Percentiles rank a stretch among this genome's conserved stretches.
Conservation (phyloP, 2,329 filamentous ascomycete species). For the Ophidiomyces ophidiicola region DNA sequence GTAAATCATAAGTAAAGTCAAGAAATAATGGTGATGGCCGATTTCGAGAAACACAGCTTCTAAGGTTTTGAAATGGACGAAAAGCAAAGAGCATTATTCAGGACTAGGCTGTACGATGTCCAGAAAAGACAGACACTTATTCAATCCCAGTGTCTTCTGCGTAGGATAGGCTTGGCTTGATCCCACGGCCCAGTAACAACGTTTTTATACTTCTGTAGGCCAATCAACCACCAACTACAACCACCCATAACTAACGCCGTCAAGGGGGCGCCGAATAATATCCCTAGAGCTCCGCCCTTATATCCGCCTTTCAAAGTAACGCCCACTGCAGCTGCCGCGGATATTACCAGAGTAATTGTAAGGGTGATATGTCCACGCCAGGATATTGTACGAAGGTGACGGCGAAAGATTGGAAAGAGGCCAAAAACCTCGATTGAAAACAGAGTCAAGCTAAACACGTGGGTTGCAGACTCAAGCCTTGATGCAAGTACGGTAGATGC, state of each 20-base stretch:
- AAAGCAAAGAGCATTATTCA: no score
- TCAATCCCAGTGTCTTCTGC: slow-evolving; percentile 33
- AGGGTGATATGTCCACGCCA: slow-evolving; percentile 70
- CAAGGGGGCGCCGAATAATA: slow-evolving; percentile 61
- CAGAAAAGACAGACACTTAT: not conserved
- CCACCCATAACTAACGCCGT: slow-evolving; percentile 74
- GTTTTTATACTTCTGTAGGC: slow-evolving; percentile 96
- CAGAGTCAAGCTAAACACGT: slow-evolving; percentile 87
- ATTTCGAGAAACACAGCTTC: no score
- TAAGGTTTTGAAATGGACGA: no score
- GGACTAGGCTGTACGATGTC: no score
- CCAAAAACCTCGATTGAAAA: slow-evolving; percentile 98
- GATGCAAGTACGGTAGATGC: slow-evolving; percentile 88
- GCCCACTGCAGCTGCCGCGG: slow-evolving; percentile 67
- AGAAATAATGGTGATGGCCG: no score
- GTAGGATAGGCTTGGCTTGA: slow-evolving; percentile 62
- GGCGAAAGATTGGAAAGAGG: slow-evolving; percentile 91
- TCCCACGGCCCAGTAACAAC: slow-evolving; percentile 98
- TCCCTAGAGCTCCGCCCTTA: slow-evolving; percentile 53
- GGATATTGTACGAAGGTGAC: slow-evolving; percentile 68
- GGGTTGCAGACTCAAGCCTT: slow-evolving; percentile 73
- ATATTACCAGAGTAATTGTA: slow-evolving; percentile 62
- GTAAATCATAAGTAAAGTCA: no score
- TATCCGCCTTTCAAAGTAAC: slow-evolving; percentile 45
- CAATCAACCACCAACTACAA: slow-evolving; percentile 96